phyloP scores from a whole-genome alignment of 2,329 filamentous ascomycete species.

The Sphaceloma murrayae region DNA sequence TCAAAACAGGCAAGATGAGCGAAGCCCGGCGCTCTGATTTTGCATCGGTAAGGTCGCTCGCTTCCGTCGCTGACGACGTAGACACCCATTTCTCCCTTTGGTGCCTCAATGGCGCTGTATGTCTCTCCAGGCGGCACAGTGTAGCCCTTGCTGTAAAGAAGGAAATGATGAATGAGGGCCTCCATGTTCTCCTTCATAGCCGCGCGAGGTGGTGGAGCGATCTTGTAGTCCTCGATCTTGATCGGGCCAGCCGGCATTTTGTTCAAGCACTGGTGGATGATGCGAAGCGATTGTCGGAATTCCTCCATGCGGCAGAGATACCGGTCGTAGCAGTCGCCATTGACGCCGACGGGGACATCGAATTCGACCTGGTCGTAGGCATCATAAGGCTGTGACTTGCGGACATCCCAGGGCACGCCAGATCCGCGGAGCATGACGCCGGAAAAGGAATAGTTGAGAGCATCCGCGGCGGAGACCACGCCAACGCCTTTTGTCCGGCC shows the following conservation, averaged over 20 bases:
- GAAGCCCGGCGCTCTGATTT: conserved; percentile 94
- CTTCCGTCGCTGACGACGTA: conserved; percentile 92
- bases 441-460: conserved; percentile 93
- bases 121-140: conserved; percentile 94
- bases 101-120: conserved; percentile 96
- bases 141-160: conserved; percentile 98
- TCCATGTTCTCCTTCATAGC: conserved; percentile 99
- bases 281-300: conserved; percentile 94
- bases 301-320: conserved; percentile 99
- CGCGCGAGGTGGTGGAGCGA: conserved; percentile 84
- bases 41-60: conserved; percentile 93
- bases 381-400: conserved; percentile 94
- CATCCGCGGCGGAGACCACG: conserved; percentile 82
- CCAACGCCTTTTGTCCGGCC: conserved; percentile 83
- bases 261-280: conserved; percentile 98
- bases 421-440: conserved; percentile 97
- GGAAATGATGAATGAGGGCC: conserved; percentile 96
- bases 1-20: conserved; percentile 92
- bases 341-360: conserved; percentile 89
- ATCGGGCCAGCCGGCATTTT: conserved; percentile 95
- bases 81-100: conserved; percentile 99
- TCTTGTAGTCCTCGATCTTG: conserved; percentile 97
- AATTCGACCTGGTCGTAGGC: conserved; percentile 98
- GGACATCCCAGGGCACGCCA: conserved; percentile 90
- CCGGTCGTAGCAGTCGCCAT: conserved; percentile 98